These are phyloP conservation scores for Arthrobotrys entomopaga DNA, from an alignment of 2,329 filamentous ascomycete genomes.

Conservation along the genomic window DNA sequence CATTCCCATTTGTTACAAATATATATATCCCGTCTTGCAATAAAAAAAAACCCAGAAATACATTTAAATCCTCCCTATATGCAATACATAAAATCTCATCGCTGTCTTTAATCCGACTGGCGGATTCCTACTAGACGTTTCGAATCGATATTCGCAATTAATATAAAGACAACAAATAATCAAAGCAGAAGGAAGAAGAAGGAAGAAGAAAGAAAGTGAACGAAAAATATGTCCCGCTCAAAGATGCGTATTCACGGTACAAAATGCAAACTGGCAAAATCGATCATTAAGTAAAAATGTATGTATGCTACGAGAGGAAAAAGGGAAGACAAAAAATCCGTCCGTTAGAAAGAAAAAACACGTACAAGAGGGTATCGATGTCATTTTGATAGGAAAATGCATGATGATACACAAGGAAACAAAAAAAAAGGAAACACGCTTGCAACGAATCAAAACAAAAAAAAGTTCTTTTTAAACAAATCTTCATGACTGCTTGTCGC, in stretches of 20 bases:
- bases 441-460: not conserved
- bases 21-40: too few relatives aligned
- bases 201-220: not conserved
- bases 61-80: too few relatives aligned
- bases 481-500: slow-evolving; percentile 24
- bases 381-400: slow-evolving; percentile 43
- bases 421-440: slow-evolving; percentile 10
- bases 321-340: not conserved
- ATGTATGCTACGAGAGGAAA: slow-evolving; percentile 23
- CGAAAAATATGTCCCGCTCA: too few relatives aligned
- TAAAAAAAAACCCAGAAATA: too few relatives aligned
- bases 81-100: slow-evolving; percentile 15
- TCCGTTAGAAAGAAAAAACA: slow-evolving; percentile 18
- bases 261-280: slow-evolving; percentile 10
- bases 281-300: slow-evolving; percentile 26
- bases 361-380: slow-evolving; percentile 53
- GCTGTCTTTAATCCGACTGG: not conserved
- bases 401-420: slow-evolving; percentile 36
- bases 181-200: too few relatives aligned
- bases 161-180: too few relatives aligned
- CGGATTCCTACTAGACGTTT: too few relatives aligned
- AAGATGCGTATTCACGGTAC: not conserved
- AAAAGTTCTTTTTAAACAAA: slow-evolving; percentile 18
- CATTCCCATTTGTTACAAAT: slow-evolving; percentile 6
- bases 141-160: too few relatives aligned